Evolutionary conservation across 805 yeast species (phyloP), one percentile per base, ranked within the genome.

Genomic region (Ogataea chonburiensis): DNA sequence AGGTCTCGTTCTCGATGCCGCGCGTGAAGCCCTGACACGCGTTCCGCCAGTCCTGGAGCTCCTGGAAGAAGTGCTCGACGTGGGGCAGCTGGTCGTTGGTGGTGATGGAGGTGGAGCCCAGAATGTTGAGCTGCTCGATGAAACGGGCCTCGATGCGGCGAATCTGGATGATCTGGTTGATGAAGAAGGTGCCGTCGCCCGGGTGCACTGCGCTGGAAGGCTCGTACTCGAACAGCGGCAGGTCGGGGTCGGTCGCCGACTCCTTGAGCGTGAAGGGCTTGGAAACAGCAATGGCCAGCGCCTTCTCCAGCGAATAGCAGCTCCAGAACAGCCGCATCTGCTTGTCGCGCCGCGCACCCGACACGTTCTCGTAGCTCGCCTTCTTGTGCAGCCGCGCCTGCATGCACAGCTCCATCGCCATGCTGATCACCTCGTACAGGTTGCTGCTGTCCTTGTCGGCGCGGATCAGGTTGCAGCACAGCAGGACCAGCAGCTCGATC

Each of bases 301-400:
- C 69, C 51, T 82, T 69, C 49, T 79, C 86, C 28, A 77, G 51
- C n/a, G 76, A 50, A 52, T 78, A 79, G 6, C 73, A 71, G 52
- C 81, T 74, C 85, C 85, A 79, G 61, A 80, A 79, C 12, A 75
- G 58, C 44, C 84, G 65, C 57, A 76, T 55, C 49, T 66, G 69
- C 34, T 65, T 63, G 43, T 70, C 67, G 34, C 45, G 47, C 14
- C 46, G 32, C 19, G 49, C 48, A 16, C 45, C 19, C 11, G 56
- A 24, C 17, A 61, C 50, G 20, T 54, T 54, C 25, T 49, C 38
- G 46, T 70, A 70, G 3, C 67, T 46, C 26, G 48, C 51, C 10
- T 59, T 48, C 43, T 61, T 66, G 47, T 71, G 67, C 21, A 71
- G 48, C 10, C 56, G 52, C 26, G 67, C 39, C 20, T 46, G 37